Evolutionary conservation across 2,329 filamentous ascomycete genomes (phyloP).

Genomic region (Chlorencoelia australis): DNA sequence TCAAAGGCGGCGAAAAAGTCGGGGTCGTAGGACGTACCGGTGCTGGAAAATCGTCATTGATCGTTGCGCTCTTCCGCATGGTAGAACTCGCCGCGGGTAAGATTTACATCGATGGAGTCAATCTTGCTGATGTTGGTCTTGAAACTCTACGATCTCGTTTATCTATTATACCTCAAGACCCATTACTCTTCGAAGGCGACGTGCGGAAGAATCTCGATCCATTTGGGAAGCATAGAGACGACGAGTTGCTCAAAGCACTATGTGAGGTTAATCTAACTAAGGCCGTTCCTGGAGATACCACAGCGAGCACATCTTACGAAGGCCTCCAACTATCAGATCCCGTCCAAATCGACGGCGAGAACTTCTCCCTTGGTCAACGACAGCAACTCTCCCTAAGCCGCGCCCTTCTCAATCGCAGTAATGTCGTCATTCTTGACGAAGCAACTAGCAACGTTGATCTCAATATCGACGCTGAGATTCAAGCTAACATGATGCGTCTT

Average conservation of each 20-base stretch:
- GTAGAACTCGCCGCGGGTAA: conserved; percentile 29
- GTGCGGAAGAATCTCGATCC: conserved; percentile 38
- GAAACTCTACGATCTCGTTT: conserved; percentile 39
- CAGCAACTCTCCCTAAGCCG: conserved; percentile 40
- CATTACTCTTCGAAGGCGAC: conserved; percentile 39
- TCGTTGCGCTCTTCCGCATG: conserved; percentile 32
- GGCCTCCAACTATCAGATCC: too few species aligned
- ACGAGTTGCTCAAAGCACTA: conserved; percentile 9
- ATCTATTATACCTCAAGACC: conserved; percentile 43
- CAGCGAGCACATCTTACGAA: conserved; percentile 24
- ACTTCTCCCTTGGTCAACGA: conserved; percentile 35
- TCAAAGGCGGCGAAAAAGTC: conserved; percentile 25
- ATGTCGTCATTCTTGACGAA: conserved; percentile 29
- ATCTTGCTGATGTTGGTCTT: too few species aligned
- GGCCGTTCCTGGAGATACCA: conserved; percentile 29
- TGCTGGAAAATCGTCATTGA: conserved; percentile 30
- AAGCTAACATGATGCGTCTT: conserved; percentile 40
- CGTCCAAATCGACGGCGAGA: too few species aligned
- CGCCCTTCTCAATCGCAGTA: conserved; percentile 33
- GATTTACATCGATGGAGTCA: too few species aligned
- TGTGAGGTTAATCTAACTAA: conserved; percentile 8
- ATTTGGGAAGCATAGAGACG: too few species aligned
- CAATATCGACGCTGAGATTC: conserved; percentile 45
- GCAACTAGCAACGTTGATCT: conserved; percentile 22
- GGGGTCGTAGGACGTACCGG: conserved; percentile 16